Percentiles rank a stretch among this genome's conserved stretches.
Evolutionary conservation across 495 filamentous ascomycete species (phyloP).

Genomic region (Podospora pseudocomata): DNA sequence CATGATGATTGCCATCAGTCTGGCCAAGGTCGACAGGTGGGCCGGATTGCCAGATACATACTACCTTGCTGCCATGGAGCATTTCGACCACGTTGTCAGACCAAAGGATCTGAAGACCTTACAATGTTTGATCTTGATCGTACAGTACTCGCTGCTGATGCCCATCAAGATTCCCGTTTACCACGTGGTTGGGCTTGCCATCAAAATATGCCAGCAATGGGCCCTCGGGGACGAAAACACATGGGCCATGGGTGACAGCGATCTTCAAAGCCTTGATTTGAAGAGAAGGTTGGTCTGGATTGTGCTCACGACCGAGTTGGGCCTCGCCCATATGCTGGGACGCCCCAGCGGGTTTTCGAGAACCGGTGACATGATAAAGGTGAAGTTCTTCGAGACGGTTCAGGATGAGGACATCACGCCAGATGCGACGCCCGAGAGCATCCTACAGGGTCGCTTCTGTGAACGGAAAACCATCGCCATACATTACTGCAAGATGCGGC

Average conservation of each 20-base stretch:
- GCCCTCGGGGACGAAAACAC: slow-evolving; percentile 83
- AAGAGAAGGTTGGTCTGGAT: slow-evolving; percentile 83
- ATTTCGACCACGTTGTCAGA: slow-evolving; percentile 70
- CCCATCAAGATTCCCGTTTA: slow-evolving; percentile 86
- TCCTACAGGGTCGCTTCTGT: slow-evolving; percentile 62
- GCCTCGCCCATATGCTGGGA: slow-evolving; percentile 80
- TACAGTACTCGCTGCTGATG: slow-evolving; percentile 86
- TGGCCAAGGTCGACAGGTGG: slow-evolving; percentile 83
- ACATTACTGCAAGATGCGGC: slow-evolving; percentile 88
- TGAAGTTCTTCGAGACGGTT: slow-evolving; percentile 72
- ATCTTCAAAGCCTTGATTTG: slow-evolving; percentile 79
- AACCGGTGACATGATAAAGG: slow-evolving; percentile 71
- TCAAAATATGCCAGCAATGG: slow-evolving; percentile 79
- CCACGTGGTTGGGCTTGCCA: slow-evolving; percentile 83
- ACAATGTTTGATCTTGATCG: slow-evolving; percentile 85
- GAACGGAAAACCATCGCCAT: slow-evolving; percentile 81
- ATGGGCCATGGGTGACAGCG: slow-evolving; percentile 55
- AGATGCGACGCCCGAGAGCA: slow-evolving; percentile 67
- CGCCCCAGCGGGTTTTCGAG: slow-evolving; percentile 79
- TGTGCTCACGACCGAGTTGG: slow-evolving; percentile 77
- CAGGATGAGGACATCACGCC: slow-evolving; percentile 76
- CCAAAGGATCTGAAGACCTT: slow-evolving; percentile 80
- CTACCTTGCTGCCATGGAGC: slow-evolving; percentile 80
- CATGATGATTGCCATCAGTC: slow-evolving; percentile 86
- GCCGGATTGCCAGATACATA: slow-evolving; percentile 86